A percentile compares a stretch with the other conserved stretches of the same genome.
phyloP scores from a whole-genome alignment of 768 basidiomycete species.

The Leucosporidium scottii region DNA sequence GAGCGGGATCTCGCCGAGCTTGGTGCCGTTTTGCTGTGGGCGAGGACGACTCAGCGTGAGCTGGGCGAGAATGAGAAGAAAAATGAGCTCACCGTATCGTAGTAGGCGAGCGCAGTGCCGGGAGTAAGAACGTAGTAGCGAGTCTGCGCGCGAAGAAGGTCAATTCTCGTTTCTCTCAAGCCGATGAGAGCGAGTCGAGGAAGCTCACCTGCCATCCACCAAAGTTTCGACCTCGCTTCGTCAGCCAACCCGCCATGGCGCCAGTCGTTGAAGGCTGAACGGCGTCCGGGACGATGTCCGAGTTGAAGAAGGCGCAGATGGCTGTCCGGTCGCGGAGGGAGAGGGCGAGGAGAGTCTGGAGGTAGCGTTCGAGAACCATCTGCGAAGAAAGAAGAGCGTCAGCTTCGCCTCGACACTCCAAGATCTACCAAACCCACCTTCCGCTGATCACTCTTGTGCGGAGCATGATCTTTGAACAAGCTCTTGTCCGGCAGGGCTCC shows the following conservation, averaged over 20 bases:
- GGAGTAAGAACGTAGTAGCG: slow-evolving; percentile 81
- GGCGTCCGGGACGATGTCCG: slow-evolving; percentile 71
- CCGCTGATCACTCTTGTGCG: slow-evolving; percentile 89
- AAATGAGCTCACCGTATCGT: slow-evolving; percentile 71
- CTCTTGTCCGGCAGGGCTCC: slow-evolving; percentile 78
- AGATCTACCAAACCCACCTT: slow-evolving; percentile 54
- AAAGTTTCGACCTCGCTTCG: slow-evolving; percentile 94
- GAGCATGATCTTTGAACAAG: slow-evolving; percentile 90
- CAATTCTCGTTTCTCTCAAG: not conserved
- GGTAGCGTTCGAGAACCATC: slow-evolving; percentile 63
- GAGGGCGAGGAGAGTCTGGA: slow-evolving; percentile 72
- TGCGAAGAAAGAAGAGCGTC: slow-evolving; percentile 5
- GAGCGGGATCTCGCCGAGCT: slow-evolving; percentile 81
- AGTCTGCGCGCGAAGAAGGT: slow-evolving; percentile 62
- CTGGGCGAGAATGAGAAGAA: not conserved
- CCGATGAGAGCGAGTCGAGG: not conserved
- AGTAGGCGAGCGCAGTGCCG: slow-evolving; percentile 86
- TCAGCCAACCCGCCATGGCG: slow-evolving; percentile 58
- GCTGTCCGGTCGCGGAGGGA: slow-evolving; percentile 82
- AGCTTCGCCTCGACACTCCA: not conserved
- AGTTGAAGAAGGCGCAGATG: slow-evolving; percentile 83
- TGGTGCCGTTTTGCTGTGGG: slow-evolving; percentile 73
- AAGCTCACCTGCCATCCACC: slow-evolving; percentile 53
- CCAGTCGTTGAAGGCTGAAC: slow-evolving; percentile 38
- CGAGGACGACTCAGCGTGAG: not conserved